Conservation (phyloP, 2,329 filamentous ascomycete species). For the Fusarium sp. region DNA sequence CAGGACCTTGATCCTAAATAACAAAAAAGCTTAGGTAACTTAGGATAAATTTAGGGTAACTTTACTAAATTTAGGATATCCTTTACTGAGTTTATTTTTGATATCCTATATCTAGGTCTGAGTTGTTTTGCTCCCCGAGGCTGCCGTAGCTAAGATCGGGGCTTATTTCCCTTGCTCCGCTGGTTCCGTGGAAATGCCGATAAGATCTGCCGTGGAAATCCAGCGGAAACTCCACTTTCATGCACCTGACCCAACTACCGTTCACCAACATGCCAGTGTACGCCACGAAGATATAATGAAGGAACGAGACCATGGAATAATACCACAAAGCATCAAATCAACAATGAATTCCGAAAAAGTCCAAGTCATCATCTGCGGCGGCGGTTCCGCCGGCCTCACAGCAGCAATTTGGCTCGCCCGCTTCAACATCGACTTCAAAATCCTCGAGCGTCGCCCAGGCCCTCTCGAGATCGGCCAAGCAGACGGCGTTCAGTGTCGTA, state of each 20-base stretch:
- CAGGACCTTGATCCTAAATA: too few species aligned
- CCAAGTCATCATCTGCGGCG: conserved; percentile 13
- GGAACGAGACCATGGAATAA: too few species aligned
- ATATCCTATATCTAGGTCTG: too few species aligned
- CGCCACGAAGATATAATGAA: not conserved
- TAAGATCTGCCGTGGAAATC: not conserved
- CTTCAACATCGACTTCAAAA: conserved; percentile 13
- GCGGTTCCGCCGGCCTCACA: conserved; percentile 18
- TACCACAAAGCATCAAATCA: fast-evolving
- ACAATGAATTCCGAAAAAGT: conserved; percentile 1
- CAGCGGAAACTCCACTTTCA: not conserved
- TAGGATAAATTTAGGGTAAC: too few species aligned
- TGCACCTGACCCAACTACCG: not conserved
- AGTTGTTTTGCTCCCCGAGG: not conserved
- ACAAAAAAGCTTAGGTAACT: too few species aligned
- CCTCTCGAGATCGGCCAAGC: conserved; percentile 49
- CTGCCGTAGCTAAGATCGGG: not conserved
- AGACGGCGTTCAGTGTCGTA: conserved; percentile 66
- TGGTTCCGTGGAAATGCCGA: conserved; percentile 15
- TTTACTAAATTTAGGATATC: too few species aligned
- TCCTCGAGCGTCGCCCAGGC: not conserved
- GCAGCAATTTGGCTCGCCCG: conserved; percentile 15
- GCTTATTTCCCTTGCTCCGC: not conserved
- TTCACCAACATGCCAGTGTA: not conserved
- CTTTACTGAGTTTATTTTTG: too few species aligned